These are phyloP conservation scores for Talaromyces albobiverticillius DNA, from an alignment of 2,329 filamentous ascomycete species.

Conservation along the genomic window DNA sequence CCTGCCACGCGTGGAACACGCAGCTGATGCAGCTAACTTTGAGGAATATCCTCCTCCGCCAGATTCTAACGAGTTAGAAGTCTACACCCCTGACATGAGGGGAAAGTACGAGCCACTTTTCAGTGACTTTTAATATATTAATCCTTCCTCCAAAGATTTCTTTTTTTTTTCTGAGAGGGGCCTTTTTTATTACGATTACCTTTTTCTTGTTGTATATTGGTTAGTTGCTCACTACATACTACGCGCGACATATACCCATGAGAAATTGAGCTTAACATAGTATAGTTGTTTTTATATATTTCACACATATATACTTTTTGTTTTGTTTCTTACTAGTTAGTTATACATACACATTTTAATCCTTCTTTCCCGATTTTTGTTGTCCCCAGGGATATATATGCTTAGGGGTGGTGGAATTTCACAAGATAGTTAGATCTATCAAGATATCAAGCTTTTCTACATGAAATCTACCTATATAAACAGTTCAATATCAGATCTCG, in stretches of 20 bases:
- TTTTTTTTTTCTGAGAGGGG: background rate
- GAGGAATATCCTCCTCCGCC: conserved; percentile 61
- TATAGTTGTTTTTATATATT: conserved; percentile 2
- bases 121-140: conserved; percentile 54
- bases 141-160: background rate
- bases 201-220: background rate
- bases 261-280: conserved; percentile 7
- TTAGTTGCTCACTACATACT: background rate
- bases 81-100: conserved; percentile 60
- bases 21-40: conserved; percentile 63
- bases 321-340: background rate
- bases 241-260: conserved; percentile 3
- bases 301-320: background rate
- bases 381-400: too few species aligned
- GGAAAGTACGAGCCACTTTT: conserved; percentile 61
- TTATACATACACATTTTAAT: background rate
- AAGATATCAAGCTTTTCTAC: background rate
- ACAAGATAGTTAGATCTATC: background rate
- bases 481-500: background rate
- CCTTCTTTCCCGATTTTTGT: background rate
- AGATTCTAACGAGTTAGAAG: conserved; percentile 50
- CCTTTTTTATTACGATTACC: background rate
- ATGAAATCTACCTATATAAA: background rate
- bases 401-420: too few species aligned
- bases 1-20: conserved; percentile 57